phyloP scores from a whole-genome alignment of 2,329 filamentous ascomycete genomes.

The Didymella lethalis region DNA sequence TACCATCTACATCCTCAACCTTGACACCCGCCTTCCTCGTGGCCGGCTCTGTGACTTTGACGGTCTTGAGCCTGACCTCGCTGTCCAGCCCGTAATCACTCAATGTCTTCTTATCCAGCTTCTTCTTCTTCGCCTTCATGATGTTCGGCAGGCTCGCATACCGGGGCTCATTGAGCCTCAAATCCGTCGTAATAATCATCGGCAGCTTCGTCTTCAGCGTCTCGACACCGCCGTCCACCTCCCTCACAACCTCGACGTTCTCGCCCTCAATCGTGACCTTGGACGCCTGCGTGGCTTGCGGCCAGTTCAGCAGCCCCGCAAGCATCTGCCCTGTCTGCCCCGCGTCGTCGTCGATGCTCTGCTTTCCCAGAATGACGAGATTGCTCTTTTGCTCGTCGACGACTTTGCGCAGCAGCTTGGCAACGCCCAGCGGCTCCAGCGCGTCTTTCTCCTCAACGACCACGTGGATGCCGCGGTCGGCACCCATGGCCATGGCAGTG shows the following conservation, averaged over 20 bases:
- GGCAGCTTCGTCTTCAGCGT: slow-evolving; percentile 86
- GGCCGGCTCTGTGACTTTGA: slow-evolving; percentile 90
- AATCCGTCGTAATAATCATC: slow-evolving; percentile 92
- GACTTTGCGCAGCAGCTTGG: slow-evolving; percentile 82
- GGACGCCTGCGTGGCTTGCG: slow-evolving; percentile 92
- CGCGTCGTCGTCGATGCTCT: slow-evolving; percentile 96
- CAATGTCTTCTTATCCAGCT: slow-evolving; percentile 88
- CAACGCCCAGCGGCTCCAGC: slow-evolving; percentile 88
- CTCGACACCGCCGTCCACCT: slow-evolving; percentile 96
- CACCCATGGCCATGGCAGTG: slow-evolving; percentile 98
- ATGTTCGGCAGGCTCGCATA: slow-evolving; percentile 97
- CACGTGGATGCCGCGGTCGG: slow-evolving; percentile 89
- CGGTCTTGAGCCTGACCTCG: slow-evolving; percentile 79
- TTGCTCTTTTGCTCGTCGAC: slow-evolving; percentile 88
- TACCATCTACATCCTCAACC: slow-evolving; percentile 96
- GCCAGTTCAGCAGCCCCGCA: slow-evolving; percentile 88
- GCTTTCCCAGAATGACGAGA: slow-evolving; percentile 92
- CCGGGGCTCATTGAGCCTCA: slow-evolving; percentile 91
- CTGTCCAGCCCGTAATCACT: slow-evolving; percentile 77
- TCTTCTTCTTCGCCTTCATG: slow-evolving; percentile 99
- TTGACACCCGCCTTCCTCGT: slow-evolving; percentile 91
- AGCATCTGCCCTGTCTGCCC: slow-evolving; percentile 98
- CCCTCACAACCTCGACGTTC: slow-evolving; percentile 78
- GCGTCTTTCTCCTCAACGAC: slow-evolving; percentile 67
- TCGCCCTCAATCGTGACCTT: slow-evolving; percentile 80